Evolutionary conservation across 805 yeast species (phyloP).

Genomic region (Starmerella vaccinii): DNA sequence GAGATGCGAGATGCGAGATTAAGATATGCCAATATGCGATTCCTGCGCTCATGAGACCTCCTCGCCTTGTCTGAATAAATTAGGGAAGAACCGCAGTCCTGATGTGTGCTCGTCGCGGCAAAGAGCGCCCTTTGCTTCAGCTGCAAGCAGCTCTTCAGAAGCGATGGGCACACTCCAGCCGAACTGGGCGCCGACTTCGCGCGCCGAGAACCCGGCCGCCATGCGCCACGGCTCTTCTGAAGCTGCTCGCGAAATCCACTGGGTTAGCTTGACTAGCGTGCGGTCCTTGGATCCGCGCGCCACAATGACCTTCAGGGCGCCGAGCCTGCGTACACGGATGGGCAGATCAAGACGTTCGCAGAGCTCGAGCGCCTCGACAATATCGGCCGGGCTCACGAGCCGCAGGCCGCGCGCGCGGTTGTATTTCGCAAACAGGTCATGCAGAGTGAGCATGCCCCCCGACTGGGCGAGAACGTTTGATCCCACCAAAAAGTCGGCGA

Average conservation of each 20-base stretch:
- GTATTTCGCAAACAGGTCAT: conserved; percentile 54
- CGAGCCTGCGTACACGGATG: conserved; percentile 36
- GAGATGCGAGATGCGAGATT: no score
- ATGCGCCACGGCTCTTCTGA: conserved; percentile 23
- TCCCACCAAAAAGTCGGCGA: conserved; percentile 56
- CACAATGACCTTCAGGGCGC: conserved; percentile 33
- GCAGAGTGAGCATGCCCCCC: conserved; percentile 51
- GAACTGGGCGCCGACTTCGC: conserved; percentile 40
- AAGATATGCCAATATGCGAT: no score
- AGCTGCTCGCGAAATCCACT: conserved; percentile 19
- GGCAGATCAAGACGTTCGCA: conserved; percentile 54
- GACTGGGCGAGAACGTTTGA: conserved; percentile 39
- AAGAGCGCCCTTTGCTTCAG: conserved; percentile 47
- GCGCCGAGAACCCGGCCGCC: conserved; percentile 30
- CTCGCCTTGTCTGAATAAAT: conserved; percentile 26
- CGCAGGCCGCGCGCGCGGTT: conserved; percentile 57
- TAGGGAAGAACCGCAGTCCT: conserved; percentile 55
- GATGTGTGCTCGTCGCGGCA: conserved; percentile 59
- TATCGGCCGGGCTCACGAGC: conserved; percentile 58
- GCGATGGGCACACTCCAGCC: conserved; percentile 61
- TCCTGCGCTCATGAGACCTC: neutral
- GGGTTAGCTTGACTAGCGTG: conserved; percentile 17
- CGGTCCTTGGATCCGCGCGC: conserved; percentile 15
- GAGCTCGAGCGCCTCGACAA: conserved; percentile 48
- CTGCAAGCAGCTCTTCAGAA: conserved; percentile 50